Evolutionary conservation across 257 asterid genomes (phyloP).

Genomic region (Penstemon eatonii): DNA sequence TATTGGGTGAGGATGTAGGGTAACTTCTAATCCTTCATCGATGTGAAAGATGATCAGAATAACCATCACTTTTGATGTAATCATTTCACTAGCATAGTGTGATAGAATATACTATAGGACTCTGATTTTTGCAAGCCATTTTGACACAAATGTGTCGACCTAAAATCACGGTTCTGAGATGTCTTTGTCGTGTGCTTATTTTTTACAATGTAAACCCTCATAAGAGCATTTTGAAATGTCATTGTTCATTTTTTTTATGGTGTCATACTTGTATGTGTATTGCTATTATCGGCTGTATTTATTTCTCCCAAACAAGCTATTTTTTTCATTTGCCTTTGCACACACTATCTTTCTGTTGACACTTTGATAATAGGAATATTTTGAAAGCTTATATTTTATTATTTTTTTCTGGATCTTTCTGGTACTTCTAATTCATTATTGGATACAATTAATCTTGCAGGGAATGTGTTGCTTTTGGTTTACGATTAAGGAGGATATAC

Average conservation of each 20-base stretch:
- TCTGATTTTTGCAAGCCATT: slow-evolving; percentile 9
- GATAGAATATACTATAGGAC: not conserved
- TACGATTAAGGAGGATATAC: slow-evolving; percentile 26
- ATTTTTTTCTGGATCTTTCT: slow-evolving; percentile 2
- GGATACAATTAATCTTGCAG: slow-evolving; percentile 28
- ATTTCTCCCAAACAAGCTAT: not conserved
- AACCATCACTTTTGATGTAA: not conserved
- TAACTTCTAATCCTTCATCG: not conserved
- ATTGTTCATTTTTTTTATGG: not conserved
- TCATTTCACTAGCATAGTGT: not conserved
- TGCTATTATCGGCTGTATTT: not conserved
- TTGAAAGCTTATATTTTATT: not conserved
- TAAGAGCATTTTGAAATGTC: not conserved
- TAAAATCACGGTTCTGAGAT: not conserved
- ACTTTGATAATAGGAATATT: not conserved
- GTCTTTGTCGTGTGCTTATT: not conserved
- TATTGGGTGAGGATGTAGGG: not conserved
- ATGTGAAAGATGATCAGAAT: not conserved
- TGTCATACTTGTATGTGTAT: not conserved
- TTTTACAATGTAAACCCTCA: not conserved
- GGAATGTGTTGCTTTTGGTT: slow-evolving; percentile 23
- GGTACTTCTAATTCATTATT: not conserved
- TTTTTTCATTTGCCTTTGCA: not conserved
- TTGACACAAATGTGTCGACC: not conserved
- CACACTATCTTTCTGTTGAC: not conserved